phyloP scores from a whole-genome alignment of 345 rosid species.

The Trapa bicornis region DNA sequence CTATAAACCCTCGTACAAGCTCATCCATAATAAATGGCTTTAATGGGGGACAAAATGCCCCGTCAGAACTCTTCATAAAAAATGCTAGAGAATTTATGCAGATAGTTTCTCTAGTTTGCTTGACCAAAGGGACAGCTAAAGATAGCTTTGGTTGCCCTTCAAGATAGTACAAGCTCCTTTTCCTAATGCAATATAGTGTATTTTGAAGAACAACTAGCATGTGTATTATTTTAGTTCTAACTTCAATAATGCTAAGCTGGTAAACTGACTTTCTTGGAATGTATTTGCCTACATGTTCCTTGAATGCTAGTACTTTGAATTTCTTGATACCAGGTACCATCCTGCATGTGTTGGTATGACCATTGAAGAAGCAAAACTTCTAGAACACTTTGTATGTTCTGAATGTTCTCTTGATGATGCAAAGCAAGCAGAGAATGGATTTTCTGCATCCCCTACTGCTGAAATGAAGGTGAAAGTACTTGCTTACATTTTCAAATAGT shows the following conservation, averaged over 20 bases:
- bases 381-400: slow-evolving; percentile 60
- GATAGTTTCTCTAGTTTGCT: background rate
- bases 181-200: background rate
- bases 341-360: slow-evolving; percentile 84
- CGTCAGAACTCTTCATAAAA: background rate
- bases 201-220: background rate
- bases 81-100: background rate
- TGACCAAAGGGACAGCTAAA: no score
- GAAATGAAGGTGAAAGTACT: slow-evolving; percentile 36
- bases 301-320: background rate
- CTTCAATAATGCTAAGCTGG: background rate
- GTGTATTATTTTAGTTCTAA: background rate
- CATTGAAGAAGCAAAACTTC: slow-evolving; percentile 63
- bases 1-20: background rate
- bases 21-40: background rate
- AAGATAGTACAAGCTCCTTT: no score
- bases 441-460: slow-evolving; percentile 32
- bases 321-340: slow-evolving; percentile 51
- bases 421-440: slow-evolving; percentile 60
- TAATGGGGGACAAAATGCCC: background rate
- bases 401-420: slow-evolving; percentile 43
- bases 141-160: no score
- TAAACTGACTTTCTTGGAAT: background rate
- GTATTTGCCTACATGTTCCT: background rate
- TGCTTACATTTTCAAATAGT: slow-evolving; percentile 5